phyloP scores from a whole-genome alignment of 1,284 basidiomycete species.

The Wolfiporia cocos region DNA sequence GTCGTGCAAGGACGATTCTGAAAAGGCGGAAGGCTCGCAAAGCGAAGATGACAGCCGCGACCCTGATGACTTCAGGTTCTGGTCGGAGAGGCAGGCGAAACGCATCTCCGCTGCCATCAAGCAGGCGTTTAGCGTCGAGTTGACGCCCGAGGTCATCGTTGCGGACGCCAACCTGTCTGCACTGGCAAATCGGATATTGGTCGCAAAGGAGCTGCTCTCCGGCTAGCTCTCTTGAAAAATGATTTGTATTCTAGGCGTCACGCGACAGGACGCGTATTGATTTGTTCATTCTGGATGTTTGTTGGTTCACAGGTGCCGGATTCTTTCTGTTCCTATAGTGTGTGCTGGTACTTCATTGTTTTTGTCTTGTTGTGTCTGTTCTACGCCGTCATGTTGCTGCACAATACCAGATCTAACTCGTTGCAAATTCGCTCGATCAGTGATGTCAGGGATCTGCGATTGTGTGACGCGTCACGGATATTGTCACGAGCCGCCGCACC shows the following conservation, averaged over 20 bases:
- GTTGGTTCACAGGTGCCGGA: too few relatives aligned
- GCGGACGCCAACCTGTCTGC: constrained; percentile 88
- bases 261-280: background rate
- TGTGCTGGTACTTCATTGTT: too few relatives aligned
- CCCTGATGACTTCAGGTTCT: constrained; percentile 92
- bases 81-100: constrained; percentile 85
- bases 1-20: constrained; percentile 43
- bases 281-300: constrained; percentile 5
- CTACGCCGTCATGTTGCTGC: too few relatives aligned
- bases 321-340: too few relatives aligned
- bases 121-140: constrained; percentile 83
- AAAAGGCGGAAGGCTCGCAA: constrained; percentile 10
- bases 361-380: too few relatives aligned
- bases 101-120: constrained; percentile 77
- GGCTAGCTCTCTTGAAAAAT: too few relatives aligned
- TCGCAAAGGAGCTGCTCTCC: constrained; percentile 67
- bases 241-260: too few relatives aligned
- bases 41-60: constrained; percentile 46
- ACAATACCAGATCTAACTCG: too few relatives aligned
- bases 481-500: too few relatives aligned
- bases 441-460: too few relatives aligned
- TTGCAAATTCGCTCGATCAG: too few relatives aligned
- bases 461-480: too few relatives aligned
- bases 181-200: constrained; percentile 78
- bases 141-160: constrained; percentile 84